Percentiles rank a stretch among this genome's conserved stretches.
phyloP scores from a whole-genome alignment of 2,329 filamentous ascomycete species.

The Fusarium denticulatum region DNA sequence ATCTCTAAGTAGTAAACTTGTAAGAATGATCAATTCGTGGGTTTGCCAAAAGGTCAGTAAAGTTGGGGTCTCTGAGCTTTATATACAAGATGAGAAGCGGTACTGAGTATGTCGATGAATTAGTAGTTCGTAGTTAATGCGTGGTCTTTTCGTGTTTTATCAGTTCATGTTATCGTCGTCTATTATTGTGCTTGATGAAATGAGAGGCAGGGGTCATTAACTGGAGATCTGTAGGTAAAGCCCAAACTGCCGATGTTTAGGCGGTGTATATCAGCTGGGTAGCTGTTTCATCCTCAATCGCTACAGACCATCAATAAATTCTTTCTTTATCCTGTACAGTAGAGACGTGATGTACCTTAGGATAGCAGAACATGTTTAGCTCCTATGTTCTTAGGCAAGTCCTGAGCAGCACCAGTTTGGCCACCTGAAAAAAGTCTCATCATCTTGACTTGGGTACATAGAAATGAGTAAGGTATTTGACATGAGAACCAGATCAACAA shows the following conservation, averaged over 20 bases:
- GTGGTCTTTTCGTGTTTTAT: not conserved
- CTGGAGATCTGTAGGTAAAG: not conserved
- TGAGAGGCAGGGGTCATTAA: constrained; percentile 18
- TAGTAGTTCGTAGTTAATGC: not conserved
- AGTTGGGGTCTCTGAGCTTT: not conserved
- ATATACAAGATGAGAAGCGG: not conserved
- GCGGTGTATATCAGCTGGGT: not conserved
- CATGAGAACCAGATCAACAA: not conserved
- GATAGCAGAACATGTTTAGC: not conserved
- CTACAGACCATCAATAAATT: not conserved
- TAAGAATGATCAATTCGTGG: not conserved
- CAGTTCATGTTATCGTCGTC: not conserved
- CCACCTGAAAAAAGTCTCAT: not conserved
- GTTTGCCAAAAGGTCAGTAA: not conserved
- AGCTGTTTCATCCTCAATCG: not conserved
- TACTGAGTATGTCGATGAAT: not conserved
- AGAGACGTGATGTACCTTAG: no score
- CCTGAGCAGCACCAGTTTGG: not conserved
- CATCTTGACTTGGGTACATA: not conserved
- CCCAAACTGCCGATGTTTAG: constrained; percentile 20
- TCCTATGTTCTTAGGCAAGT: not conserved
- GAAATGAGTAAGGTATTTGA: not conserved
- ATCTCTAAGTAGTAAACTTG: not conserved
- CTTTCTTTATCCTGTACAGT: not conserved
- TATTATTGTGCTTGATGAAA: constrained; percentile 31